Conservation (phyloP, 1,139 yeast genomes). For the Magnusiomyces ingens region DNA sequence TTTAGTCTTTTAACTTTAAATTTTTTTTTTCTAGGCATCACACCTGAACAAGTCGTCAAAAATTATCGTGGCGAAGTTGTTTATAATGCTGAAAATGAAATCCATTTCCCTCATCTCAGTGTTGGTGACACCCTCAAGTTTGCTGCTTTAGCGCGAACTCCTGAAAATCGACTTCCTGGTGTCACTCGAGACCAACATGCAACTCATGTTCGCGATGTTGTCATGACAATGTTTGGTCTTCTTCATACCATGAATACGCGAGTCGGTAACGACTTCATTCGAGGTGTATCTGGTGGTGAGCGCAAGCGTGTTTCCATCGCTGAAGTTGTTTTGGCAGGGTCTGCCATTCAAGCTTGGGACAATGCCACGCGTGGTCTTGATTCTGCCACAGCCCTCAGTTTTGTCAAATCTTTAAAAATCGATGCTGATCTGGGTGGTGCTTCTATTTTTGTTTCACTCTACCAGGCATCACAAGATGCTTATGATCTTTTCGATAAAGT, state of each 20-base stretch:
- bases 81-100: conserved; percentile 64
- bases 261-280: conserved; percentile 62
- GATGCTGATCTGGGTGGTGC: conserved; percentile 52
- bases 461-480: conserved; percentile 75
- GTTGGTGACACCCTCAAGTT: conserved; percentile 64
- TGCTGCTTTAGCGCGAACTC: conserved; percentile 60
- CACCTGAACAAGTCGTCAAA: conserved; percentile 22
- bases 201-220: conserved; percentile 53
- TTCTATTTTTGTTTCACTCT: conserved; percentile 67
- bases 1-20: conserved; percentile 16
- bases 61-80: conserved; percentile 61
- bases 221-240: conserved; percentile 67
- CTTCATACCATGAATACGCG: conserved; percentile 58
- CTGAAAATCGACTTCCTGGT: conserved; percentile 55
- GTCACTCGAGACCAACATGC: conserved; percentile 53
- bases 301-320: conserved; percentile 76
- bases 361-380: conserved; percentile 72
- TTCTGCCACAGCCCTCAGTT: conserved; percentile 71
- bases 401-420: conserved; percentile 57
- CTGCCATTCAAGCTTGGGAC: conserved; percentile 64
- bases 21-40: conserved; percentile 21
- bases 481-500: conserved; percentile 72
- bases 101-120: conserved; percentile 64
- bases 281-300: conserved; percentile 85
- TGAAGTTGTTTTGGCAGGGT: conserved; percentile 55